Evolutionary conservation across 176 grass and related monocot species (phyloP), one percentile per base, ranked within the genome.

Genomic region (Rhipidocladum racemiflorum): DNA sequence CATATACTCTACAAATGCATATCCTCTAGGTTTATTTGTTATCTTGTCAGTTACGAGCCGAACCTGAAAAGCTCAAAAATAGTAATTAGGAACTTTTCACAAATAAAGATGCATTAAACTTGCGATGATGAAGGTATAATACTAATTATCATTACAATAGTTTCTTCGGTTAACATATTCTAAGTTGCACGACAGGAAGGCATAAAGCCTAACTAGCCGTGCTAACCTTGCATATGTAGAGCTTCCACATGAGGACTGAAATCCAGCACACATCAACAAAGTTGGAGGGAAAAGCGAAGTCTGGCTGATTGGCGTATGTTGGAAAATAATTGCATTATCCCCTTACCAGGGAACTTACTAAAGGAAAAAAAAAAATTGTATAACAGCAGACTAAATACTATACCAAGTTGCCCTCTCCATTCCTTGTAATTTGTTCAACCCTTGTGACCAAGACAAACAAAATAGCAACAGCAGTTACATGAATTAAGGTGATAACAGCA

Each of bases 191-290:
- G 88, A 90, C 88, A 96, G 83, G 90, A 61, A 90, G 90, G 93
- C 93, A 90, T 32, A 48, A 88, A 74, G 88, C 85, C 93, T 90
- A 90, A 89, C 88, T 82, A 89, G 88, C 80, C 85, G 80, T 79
- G 93, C 93, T 96, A 92, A 90, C 88, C 90, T 96, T 92, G 70
- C 24, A 88, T 73, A 61, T 75, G 90, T 79, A 91, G 85, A 89
- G 76, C 85, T 88, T 86, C 80, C 81, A 68, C 36, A 85, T 9
- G 72, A 84, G 77, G 79, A 86, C 71, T 69, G 83, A 86, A 91
- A 90, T 81, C 81, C 77, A 87, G 59, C 77, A 83, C 75, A 83
- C 32, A 81, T 62, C 66, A 84, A 88, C 79, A 84, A 28, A 90
- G 70, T 90, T 92, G 87, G 43, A 83, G 82, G 55, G 75, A 86